phyloP scores from a whole-genome alignment of 305 asterid genomes.

The Plantago rigida region DNA sequence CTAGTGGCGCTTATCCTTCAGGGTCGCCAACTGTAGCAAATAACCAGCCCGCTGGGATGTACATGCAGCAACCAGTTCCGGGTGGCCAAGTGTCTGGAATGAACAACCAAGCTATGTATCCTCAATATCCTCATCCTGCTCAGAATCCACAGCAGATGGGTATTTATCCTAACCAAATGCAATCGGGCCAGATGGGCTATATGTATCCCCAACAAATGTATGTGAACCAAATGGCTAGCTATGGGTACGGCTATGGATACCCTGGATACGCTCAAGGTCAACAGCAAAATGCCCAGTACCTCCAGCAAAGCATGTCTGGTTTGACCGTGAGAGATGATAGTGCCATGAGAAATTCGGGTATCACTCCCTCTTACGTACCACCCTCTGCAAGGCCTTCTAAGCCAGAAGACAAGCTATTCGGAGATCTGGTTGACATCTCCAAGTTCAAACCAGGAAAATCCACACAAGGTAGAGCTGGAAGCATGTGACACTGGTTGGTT shows the following conservation, averaged over 20 bases:
- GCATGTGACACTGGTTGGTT: constrained; percentile 46
- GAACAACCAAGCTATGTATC: constrained; percentile 24
- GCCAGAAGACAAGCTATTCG: constrained; percentile 89
- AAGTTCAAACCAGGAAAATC: constrained; percentile 61
- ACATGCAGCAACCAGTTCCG: constrained; percentile 47
- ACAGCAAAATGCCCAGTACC: constrained; percentile 55
- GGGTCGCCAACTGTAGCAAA: constrained; percentile 33
- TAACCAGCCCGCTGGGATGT: constrained; percentile 36
- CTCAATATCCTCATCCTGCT: constrained; percentile 39
- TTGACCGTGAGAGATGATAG: constrained; percentile 65
- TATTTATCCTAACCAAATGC: constrained; percentile 71
- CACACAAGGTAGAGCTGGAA: constrained; percentile 55
- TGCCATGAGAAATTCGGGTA: constrained; percentile 34
- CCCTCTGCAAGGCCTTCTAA: constrained; percentile 47
- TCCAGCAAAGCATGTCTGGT: constrained; percentile 65
- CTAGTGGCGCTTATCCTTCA: constrained; percentile 35
- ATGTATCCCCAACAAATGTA: constrained; percentile 75
- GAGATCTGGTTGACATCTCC: constrained; percentile 83
- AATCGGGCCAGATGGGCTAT: constrained; percentile 60
- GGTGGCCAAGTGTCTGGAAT: constrained; percentile 12
- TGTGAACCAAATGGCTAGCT: constrained; percentile 47
- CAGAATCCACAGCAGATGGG: constrained; percentile 43
- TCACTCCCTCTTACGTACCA: constrained; percentile 43
- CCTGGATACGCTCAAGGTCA: constrained; percentile 41
- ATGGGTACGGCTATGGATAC: constrained; percentile 36